phyloP scores from a whole-genome alignment of 2,329 filamentous ascomycete species.

The Alternaria metachromatica region DNA sequence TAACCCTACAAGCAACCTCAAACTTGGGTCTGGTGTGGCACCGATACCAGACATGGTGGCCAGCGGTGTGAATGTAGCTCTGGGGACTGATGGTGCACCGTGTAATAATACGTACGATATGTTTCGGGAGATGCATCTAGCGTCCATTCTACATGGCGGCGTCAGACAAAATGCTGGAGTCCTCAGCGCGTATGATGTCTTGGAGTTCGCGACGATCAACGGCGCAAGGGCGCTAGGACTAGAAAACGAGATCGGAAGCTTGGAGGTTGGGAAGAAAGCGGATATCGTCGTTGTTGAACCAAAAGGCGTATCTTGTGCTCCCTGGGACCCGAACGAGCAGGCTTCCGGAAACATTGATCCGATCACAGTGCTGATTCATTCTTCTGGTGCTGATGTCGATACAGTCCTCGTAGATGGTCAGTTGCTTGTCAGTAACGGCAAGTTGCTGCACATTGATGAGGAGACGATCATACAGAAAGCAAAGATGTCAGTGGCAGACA shows the following conservation, averaged over 20 bases:
- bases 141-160: slow-evolving; percentile 27
- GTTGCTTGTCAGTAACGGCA: slow-evolving; percentile 18
- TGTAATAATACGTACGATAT: slow-evolving; percentile 43
- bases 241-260: slow-evolving; percentile 47
- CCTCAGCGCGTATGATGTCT: slow-evolving; percentile 24
- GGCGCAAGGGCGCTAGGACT: slow-evolving; percentile 39
- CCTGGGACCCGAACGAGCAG: slow-evolving; percentile 47
- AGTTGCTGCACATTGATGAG: slow-evolving; percentile 17
- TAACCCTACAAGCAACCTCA: slow-evolving; percentile 33
- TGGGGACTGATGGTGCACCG: slow-evolving; percentile 35
- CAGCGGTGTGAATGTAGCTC: slow-evolving; percentile 22
- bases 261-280: slow-evolving; percentile 53
- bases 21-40: slow-evolving; percentile 31
- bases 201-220: slow-evolving; percentile 36
- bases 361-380: slow-evolving; percentile 37
- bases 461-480: slow-evolving; percentile 12
- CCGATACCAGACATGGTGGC: slow-evolving; percentile 23
- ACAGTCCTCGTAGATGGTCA: slow-evolving; percentile 27
- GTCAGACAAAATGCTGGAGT: slow-evolving; percentile 20
- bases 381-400: slow-evolving; percentile 22
- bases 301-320: slow-evolving; percentile 44
- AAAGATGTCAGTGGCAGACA: slow-evolving; percentile 15
- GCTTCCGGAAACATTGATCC: slow-evolving; percentile 44
- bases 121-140: slow-evolving; percentile 38
- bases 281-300: slow-evolving; percentile 49